phyloP scores from a whole-genome alignment of 2,329 filamentous ascomycete species.

The Talaromyces rugulosus region DNA sequence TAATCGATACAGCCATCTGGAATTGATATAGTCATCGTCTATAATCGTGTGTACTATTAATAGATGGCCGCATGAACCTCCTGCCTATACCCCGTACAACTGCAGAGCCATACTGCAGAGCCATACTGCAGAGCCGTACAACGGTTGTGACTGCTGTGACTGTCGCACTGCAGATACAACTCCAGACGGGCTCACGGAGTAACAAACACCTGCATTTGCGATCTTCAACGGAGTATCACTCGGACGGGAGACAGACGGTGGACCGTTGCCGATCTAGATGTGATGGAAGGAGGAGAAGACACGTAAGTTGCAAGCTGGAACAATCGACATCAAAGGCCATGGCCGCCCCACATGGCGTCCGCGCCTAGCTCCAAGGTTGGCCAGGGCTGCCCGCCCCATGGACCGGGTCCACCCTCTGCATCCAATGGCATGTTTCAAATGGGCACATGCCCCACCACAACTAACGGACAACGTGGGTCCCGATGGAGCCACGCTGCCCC shows the following conservation, averaged over 20 bases:
- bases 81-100: too few relatives aligned
- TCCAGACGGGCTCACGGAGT: neutral
- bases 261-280: neutral
- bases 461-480: neutral
- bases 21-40: too few relatives aligned
- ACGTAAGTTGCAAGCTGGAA: neutral
- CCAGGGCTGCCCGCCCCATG: neutral
- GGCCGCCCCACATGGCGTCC: neutral
- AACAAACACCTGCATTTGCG: neutral
- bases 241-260: neutral
- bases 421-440: neutral
- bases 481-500: neutral
- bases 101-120: too few relatives aligned
- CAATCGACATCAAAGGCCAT: neutral
- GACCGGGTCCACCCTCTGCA: neutral
- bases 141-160: too few relatives aligned
- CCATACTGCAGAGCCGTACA: too few relatives aligned
- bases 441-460: neutral
- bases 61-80: too few relatives aligned
- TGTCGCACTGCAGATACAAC: neutral
- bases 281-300: neutral
- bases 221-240: neutral
- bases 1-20: too few relatives aligned
- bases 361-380: neutral
- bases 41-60: too few relatives aligned